Evolutionary conservation across 768 basidiomycete genomes (phyloP).

Genomic region (Boletus fagicola): DNA sequence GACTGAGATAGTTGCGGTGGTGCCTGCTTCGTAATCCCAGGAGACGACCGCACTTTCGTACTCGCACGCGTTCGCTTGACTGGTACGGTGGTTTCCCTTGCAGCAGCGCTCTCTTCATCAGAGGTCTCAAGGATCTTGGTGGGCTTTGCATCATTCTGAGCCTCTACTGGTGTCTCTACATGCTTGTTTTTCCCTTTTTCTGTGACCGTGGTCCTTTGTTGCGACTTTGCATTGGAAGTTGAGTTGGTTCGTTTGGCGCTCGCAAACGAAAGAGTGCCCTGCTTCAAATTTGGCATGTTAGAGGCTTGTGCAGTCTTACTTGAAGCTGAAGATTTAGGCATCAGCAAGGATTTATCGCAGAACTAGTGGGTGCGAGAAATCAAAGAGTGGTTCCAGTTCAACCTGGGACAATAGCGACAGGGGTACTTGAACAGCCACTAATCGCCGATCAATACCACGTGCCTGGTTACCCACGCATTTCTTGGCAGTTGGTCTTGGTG

Average conservation of each 20-base stretch:
- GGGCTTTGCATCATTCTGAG: neutral
- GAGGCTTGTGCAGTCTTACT: neutral
- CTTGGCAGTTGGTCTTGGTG: no score
- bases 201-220: conserved; percentile 6
- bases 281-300: conserved; percentile 35
- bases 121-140: conserved; percentile 15
- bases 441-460: conserved; percentile 6
- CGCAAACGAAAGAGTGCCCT: conserved; percentile 45
- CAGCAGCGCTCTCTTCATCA: conserved; percentile 16
- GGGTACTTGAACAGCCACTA: conserved; percentile 12
- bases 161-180: neutral
- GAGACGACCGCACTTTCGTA: conserved; percentile 15
- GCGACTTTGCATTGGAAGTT: conserved; percentile 14
- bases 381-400: neutral
- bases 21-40: conserved; percentile 3
- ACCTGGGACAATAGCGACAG: conserved; percentile 17
- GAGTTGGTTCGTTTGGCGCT: conserved; percentile 46
- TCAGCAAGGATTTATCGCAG: neutral
- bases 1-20: neutral
- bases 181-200: conserved; percentile 13
- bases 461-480: neutral
- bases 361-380: neutral
- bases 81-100: conserved; percentile 11
- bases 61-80: conserved; percentile 27
- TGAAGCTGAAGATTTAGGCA: neutral